Base-by-base conservation (phyloP, 768 basidiomycete genomes). In the Mycena crocata region DNA sequence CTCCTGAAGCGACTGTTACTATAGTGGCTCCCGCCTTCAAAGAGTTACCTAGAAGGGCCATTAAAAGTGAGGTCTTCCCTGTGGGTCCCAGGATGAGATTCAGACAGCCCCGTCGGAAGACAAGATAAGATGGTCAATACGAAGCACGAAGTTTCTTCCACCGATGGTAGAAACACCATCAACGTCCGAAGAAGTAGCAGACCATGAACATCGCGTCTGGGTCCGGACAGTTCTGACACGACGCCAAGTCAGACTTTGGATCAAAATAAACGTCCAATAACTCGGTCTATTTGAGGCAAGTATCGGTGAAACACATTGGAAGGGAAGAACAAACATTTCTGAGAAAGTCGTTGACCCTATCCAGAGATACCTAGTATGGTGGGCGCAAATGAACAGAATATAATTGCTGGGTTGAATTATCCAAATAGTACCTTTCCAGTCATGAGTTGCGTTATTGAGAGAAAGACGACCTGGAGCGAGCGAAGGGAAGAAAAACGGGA, bases 51-150 rank as follows among this genome's bases (percentile, higher is more conserved):
- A 89, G 81, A 48, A 90, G 75, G 2, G 90, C 89, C 88, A 91
- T 89, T 19, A 90, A 77, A 40, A 90, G 71, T 0, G 87, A 89
- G 0, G 90, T 90, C 76, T 90, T 91, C 7, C 89, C 90, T 3
- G 89, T 89, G 5, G 87, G 85, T 1, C 89, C 89, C 44, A 90
- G 77, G 17, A 90, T 83, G 48, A 89, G 77, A 66, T 90, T 90
- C 52, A 89, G 79, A 57, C 78, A 70, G 12, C 85, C 84, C 15
- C 75, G 82, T 68, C 82, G 81, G 82, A 92, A 92, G 3, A 82
- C 45, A 1, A 90, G 66, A 82, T 44, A 1, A 90, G 66, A 46
- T 89, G 86, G 0, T 84, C 79, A 44, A 90, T 81, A 8, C 74
- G 75, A 10, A 91, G 80, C 26, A 74, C 73, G 73, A 89, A 90